A percentile compares a stretch with the other conserved stretches of the same genome.
Conservation (phyloP, 163 green algal genomes). For the Coccomyxa subellipsoidea region DNA sequence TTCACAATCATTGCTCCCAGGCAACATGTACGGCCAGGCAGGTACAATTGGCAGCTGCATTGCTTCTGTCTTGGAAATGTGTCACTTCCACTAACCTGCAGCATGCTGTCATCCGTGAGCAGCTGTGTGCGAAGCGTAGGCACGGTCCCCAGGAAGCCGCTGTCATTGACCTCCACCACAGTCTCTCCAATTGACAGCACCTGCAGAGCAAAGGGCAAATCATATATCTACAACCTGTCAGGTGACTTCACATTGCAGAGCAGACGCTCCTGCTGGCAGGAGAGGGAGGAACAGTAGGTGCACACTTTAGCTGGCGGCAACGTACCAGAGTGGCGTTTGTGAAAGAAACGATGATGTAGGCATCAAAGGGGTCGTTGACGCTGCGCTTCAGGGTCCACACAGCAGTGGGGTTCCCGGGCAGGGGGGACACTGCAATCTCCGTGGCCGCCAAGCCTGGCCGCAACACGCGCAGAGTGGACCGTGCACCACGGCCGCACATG, state of each 20-base stretch:
- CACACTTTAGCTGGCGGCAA: too few species aligned
- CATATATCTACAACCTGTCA: too few species aligned
- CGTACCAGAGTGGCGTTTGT: conserved; percentile 87
- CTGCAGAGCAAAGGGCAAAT: conserved; percentile 22
- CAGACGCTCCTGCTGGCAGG: too few species aligned
- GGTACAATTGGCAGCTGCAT: too few species aligned
- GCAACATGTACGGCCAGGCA: too few species aligned
- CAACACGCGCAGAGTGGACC: conserved; percentile 83
- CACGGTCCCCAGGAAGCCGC: conserved; percentile 83
- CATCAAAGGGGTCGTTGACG: conserved; percentile 75
- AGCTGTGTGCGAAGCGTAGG: conserved; percentile 79
- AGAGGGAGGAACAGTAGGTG: too few species aligned
- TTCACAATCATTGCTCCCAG: not conserved
- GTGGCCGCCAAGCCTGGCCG: conserved; percentile 85
- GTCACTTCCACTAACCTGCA: conserved; percentile 68
- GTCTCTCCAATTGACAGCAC: conserved; percentile 82
- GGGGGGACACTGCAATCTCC: conserved; percentile 85
- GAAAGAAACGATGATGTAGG: conserved; percentile 97
- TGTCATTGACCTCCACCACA: conserved; percentile 95
- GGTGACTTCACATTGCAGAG: too few species aligned
- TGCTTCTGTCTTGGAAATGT: too few species aligned
- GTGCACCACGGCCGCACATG: conserved; percentile 72
- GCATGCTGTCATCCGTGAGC: conserved; percentile 88
- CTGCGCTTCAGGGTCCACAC: conserved; percentile 80
- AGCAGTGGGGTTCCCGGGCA: conserved; percentile 82